These are phyloP conservation scores for Strobilomyces echinocephalus DNA, from an alignment of 768 basidiomycete species.

Conservation along the genomic window DNA sequence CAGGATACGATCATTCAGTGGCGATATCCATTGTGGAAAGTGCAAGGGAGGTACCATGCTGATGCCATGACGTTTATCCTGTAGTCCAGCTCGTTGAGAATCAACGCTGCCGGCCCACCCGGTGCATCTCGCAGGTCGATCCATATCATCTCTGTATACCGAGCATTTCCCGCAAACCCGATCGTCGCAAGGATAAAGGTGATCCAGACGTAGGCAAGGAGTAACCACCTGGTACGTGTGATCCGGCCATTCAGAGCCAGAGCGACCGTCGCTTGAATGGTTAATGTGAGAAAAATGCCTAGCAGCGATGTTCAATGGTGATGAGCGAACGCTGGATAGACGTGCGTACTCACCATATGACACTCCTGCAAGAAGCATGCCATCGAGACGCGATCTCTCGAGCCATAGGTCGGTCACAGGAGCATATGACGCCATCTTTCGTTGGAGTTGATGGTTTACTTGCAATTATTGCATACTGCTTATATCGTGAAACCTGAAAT, in stretches of 20 bases:
- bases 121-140: conserved; percentile 25
- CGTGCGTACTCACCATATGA: conserved; percentile 18
- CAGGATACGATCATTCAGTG: background rate
- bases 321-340: background rate
- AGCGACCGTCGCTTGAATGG: conserved; percentile 12
- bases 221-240: background rate
- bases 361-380: conserved; percentile 16
- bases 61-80: conserved; percentile 21
- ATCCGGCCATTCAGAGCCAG: conserved; percentile 2
- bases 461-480: no score
- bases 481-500: no score
- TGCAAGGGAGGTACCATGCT: conserved; percentile 11
- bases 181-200: conserved; percentile 28
- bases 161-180: conserved; percentile 20
- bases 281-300: conserved; percentile 24
- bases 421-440: conserved; percentile 15
- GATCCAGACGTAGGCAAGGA: conserved; percentile 20
- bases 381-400: conserved; percentile 24
- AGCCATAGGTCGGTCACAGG: conserved; percentile 23
- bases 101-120: conserved; percentile 13
- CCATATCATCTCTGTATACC: conserved; percentile 31
- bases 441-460: no score
- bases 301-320: background rate
- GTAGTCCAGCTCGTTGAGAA: conserved; percentile 10
- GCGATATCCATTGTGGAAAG: background rate